phyloP scores from a whole-genome alignment of 2,329 filamentous ascomycete species.

The Pseudogymnoascus verrucosus region DNA sequence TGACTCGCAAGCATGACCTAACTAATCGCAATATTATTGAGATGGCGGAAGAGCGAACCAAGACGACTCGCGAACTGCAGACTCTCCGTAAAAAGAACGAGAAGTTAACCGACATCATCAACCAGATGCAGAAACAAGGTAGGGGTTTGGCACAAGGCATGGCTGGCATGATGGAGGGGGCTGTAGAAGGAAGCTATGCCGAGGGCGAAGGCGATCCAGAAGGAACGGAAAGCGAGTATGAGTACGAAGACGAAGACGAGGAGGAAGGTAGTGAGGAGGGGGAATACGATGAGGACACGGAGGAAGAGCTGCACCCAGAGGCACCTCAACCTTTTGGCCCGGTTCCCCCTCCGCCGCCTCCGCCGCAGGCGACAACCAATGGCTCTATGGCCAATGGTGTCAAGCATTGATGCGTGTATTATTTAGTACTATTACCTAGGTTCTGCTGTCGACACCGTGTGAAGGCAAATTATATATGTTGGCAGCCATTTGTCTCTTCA shows the following conservation, averaged over 20 bases:
- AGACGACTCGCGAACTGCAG: slow-evolving; percentile 67
- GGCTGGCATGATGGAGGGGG: slow-evolving; percentile 51
- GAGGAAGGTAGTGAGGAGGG: slow-evolving; percentile 37
- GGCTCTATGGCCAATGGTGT: slow-evolving; percentile 22
- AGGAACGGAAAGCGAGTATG: slow-evolving; percentile 55
- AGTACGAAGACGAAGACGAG: slow-evolving; percentile 54
- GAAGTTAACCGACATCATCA: slow-evolving; percentile 88
- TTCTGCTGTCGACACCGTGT: background rate
- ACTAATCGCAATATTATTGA: slow-evolving; percentile 92
- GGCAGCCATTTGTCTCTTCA: background rate
- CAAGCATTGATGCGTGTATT: slow-evolving; percentile 19
- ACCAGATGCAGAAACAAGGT: slow-evolving; percentile 92
- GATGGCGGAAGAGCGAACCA: slow-evolving; percentile 88
- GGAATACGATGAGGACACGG: slow-evolving; percentile 39
- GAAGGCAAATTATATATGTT: slow-evolving; percentile 8
- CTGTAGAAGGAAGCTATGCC: slow-evolving; percentile 47
- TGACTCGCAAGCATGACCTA: slow-evolving; percentile 87
- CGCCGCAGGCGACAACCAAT: slow-evolving; percentile 17
- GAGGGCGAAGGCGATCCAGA: slow-evolving; percentile 42
- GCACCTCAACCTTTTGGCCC: slow-evolving; percentile 26
- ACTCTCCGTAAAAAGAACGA: slow-evolving; percentile 70
- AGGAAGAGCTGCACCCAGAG: slow-evolving; percentile 27
- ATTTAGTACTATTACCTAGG: slow-evolving; percentile 7
- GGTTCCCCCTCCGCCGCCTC: slow-evolving; percentile 24
- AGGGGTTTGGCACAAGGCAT: slow-evolving; percentile 63